Evolutionary conservation across 768 basidiomycete genomes (phyloP).

Genomic region (Austroboletus festivus): DNA sequence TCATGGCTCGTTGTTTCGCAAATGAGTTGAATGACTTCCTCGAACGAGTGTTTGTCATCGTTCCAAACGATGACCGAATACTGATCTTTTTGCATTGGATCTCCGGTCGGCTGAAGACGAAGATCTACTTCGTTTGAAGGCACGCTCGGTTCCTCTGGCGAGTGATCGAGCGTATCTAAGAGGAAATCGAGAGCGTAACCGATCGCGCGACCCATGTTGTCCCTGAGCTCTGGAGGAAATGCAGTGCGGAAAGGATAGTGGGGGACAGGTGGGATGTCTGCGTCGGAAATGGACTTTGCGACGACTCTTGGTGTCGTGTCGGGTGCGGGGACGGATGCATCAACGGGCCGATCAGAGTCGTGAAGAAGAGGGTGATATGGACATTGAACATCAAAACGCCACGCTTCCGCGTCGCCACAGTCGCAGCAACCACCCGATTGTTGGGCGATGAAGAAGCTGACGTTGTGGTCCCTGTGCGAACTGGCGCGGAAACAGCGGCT

Average conservation of each 20-base stretch:
- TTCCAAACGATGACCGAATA: constrained; percentile 90
- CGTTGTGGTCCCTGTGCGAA: constrained; percentile 84
- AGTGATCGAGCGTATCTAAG: constrained; percentile 77
- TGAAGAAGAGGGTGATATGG: constrained; percentile 66
- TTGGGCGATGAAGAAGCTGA: constrained; percentile 89
- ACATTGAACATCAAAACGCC: constrained; percentile 66
- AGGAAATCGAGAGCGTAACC: constrained; percentile 80
- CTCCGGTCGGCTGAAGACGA: constrained; percentile 68
- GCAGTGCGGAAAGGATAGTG: constrained; percentile 55
- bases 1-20: constrained; percentile 51
- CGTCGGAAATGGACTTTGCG: constrained; percentile 39
- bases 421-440: constrained; percentile 94
- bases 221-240: constrained; percentile 63
- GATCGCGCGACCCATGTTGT: constrained; percentile 72
- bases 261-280: constrained; percentile 56
- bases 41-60: constrained; percentile 94
- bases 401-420: constrained; percentile 90
- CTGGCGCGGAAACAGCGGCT: constrained; percentile 85
- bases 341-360: constrained; percentile 9
- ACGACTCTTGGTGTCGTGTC: constrained; percentile 43
- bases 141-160: constrained; percentile 73
- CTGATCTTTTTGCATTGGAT: constrained; percentile 76
- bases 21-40: constrained; percentile 77
- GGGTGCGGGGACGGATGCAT: constrained; percentile 14
- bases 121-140: constrained; percentile 67